phyloP scores from a whole-genome alignment of 2,329 filamentous ascomycete species.

The Fusarium algeriense region DNA sequence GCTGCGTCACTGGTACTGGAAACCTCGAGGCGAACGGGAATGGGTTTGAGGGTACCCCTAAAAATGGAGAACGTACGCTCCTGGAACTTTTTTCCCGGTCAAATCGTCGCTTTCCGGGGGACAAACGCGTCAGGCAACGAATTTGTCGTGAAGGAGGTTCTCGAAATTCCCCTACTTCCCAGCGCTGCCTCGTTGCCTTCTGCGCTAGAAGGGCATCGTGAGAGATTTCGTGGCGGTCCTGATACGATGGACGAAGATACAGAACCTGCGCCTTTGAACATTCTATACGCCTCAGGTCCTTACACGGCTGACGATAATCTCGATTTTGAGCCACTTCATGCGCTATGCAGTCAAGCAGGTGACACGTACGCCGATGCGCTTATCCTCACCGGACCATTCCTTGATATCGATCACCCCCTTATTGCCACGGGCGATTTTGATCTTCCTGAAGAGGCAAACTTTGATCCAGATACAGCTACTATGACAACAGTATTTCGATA shows the following conservation, averaged over 20 bases:
- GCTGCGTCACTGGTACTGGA: conserved; percentile 87
- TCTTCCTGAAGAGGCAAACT: conserved; percentile 73
- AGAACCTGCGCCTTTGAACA: conserved; percentile 74
- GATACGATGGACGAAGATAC: conserved; percentile 69
- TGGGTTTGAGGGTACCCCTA: conserved; percentile 83
- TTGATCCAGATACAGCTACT: conserved; percentile 82
- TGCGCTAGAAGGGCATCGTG: conserved; percentile 75
- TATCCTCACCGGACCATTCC: conserved; percentile 86
- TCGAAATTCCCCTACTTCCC: conserved; percentile 80
- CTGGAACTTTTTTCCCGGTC: conserved; percentile 93
- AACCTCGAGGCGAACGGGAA: conserved; percentile 85
- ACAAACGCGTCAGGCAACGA: conserved; percentile 88
- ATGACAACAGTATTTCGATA: conserved; percentile 86
- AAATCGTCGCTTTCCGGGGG: conserved; percentile 88
- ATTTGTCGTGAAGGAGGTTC: conserved; percentile 82
- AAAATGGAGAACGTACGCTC: conserved; percentile 75
- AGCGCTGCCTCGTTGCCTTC: conserved; percentile 77
- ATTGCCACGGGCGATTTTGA: conserved; percentile 85
- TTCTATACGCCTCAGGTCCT: conserved; percentile 85
- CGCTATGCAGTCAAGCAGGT: conserved; percentile 82
- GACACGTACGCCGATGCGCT: conserved; percentile 82
- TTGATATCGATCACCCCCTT: conserved; percentile 91
- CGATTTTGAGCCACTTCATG: conserved; percentile 86
- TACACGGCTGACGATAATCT: conserved; percentile 95
- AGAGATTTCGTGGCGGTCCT: conserved; percentile 74